Evolutionary conservation across 2,329 filamentous ascomycete species (phyloP).

Genomic region (Endothia cerciana): DNA sequence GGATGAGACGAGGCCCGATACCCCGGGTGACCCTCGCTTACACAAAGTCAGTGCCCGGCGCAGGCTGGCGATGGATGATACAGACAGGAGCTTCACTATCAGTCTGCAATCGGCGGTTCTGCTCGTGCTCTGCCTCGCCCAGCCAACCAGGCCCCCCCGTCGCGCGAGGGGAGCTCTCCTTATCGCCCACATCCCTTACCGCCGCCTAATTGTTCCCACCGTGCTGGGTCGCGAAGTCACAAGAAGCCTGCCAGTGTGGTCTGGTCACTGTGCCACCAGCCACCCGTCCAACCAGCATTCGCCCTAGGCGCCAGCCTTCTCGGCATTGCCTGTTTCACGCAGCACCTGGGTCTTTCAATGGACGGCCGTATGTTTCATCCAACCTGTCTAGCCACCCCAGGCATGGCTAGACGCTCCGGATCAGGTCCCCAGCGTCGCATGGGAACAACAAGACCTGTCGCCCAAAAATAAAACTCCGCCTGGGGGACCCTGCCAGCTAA

Average conservation of each 20-base stretch:
- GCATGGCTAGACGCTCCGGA: background rate
- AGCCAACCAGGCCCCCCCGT: constrained; percentile 3
- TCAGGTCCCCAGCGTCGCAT: background rate
- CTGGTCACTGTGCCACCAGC: constrained; percentile 3
- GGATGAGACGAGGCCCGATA: background rate
- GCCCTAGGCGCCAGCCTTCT: constrained; percentile 12
- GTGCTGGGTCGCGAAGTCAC: background rate
- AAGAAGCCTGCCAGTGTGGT: background rate
- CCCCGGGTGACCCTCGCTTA: background rate
- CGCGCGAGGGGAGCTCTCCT: background rate
- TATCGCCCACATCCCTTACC: background rate
- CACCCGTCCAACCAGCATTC: constrained; percentile 12
- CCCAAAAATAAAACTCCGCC: constrained; percentile 1
- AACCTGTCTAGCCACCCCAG: background rate
- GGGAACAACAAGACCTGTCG: background rate
- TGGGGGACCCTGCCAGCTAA: too few relatives aligned
- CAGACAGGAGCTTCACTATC: constrained; percentile 4
- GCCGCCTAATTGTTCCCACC: background rate
- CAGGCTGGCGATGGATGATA: background rate
- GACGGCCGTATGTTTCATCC: constrained; percentile 12
- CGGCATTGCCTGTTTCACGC: background rate
- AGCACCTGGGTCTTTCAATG: background rate
- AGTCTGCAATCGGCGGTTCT: background rate
- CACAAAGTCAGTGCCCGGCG: background rate
- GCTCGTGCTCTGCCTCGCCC: background rate